Percentiles rank a stretch among this genome's conserved stretches.
Evolutionary conservation across 352 stramenopile genomes (phyloP).

Genomic region (Phytophthora fragariaefolia): DNA sequence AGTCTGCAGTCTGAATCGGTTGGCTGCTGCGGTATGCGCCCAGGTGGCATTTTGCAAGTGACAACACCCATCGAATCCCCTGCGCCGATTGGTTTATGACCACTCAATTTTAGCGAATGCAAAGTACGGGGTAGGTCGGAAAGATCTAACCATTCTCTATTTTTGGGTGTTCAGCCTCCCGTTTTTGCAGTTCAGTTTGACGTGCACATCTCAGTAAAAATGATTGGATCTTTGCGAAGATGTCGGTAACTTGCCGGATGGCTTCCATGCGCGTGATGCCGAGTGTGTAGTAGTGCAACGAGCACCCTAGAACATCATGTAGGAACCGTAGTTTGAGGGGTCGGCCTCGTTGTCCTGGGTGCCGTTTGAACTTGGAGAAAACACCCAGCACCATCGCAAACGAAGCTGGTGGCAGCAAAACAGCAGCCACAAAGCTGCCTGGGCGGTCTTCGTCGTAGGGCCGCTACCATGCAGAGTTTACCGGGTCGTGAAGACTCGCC

Average conservation of each 20-base stretch:
- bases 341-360: not conserved
- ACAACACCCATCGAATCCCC: too few species aligned
- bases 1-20: too few species aligned
- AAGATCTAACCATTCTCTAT: too few species aligned
- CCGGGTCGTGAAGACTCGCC: not conserved
- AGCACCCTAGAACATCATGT: conserved; percentile 3
- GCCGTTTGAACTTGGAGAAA: conserved; percentile 4
- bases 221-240: too few species aligned
- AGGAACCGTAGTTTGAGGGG: not conserved
- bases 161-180: too few species aligned
- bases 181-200: too few species aligned
- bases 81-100: too few species aligned
- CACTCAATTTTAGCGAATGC: too few species aligned
- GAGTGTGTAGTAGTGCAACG: conserved; percentile 8
- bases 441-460: conserved; percentile 1
- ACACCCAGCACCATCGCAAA: not conserved
- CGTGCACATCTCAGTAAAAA: too few species aligned
- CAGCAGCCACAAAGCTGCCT: conserved; percentile 1
- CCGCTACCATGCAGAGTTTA: conserved; percentile 1
- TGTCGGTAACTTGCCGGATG: not conserved
- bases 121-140: too few species aligned
- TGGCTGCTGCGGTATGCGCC: too few species aligned
- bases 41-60: too few species aligned
- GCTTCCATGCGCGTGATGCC: not conserved
- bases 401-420: not conserved